A percentile compares a stretch with the other conserved stretches of the same genome.
These are phyloP conservation scores for Pharnaceum exiguum DNA, from an alignment of 148 eudicot genomes.

Conservation along the genomic window DNA sequence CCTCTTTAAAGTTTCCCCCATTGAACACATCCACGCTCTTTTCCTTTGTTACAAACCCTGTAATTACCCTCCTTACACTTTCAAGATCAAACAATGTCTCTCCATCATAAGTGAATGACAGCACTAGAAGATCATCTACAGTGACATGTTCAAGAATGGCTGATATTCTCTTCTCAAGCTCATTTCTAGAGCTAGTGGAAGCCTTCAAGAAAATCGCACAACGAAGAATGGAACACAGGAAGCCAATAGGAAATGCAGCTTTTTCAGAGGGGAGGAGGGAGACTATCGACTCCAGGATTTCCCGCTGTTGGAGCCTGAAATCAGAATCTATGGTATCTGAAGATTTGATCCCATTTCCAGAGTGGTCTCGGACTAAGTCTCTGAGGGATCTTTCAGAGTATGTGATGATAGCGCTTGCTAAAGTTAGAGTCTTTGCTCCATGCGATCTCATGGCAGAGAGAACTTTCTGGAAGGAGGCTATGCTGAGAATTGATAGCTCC, in stretches of 20 bases:
- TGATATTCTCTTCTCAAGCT: slow-evolving; percentile 75
- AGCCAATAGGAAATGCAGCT: slow-evolving; percentile 62
- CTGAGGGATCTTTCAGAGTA: slow-evolving; percentile 68
- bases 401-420: slow-evolving; percentile 70
- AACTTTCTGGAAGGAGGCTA: slow-evolving; percentile 53
- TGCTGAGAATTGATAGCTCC: slow-evolving; percentile 60
- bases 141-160: slow-evolving; percentile 67
- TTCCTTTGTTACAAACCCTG: slow-evolving; percentile 80
- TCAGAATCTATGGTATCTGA: slow-evolving; percentile 26
- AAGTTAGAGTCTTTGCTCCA: slow-evolving; percentile 53
- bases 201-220: slow-evolving; percentile 59
- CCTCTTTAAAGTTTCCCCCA: slow-evolving; percentile 67
- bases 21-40: slow-evolving; percentile 82
- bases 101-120: slow-evolving; percentile 72
- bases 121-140: slow-evolving; percentile 68
- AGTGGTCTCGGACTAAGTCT: slow-evolving; percentile 63
- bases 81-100: slow-evolving; percentile 75
- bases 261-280: slow-evolving; percentile 66
- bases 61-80: slow-evolving; percentile 69
- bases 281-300: slow-evolving; percentile 53
- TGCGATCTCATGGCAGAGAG: slow-evolving; percentile 53
- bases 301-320: slow-evolving; percentile 34
- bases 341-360: slow-evolving; percentile 40
- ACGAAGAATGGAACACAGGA: slow-evolving; percentile 77
- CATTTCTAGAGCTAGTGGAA: slow-evolving; percentile 38